phyloP scores from a whole-genome alignment of 768 basidiomycete genomes.

The Lactarius indigo region DNA sequence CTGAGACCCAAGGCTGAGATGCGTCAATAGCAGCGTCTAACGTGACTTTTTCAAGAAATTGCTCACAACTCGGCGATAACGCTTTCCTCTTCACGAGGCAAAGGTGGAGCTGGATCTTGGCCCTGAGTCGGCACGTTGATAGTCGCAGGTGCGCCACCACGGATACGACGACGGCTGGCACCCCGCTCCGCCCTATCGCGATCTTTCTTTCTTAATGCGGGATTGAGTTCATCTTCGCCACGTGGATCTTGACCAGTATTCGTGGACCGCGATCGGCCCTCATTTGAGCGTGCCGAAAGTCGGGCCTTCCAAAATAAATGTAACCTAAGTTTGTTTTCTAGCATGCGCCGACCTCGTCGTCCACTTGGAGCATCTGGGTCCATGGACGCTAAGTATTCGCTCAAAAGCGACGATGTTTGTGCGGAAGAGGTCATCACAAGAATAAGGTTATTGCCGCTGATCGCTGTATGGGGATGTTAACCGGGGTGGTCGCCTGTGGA shows the following conservation, averaged over 20 bases:
- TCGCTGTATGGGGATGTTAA: constrained; percentile 23
- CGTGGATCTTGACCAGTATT: constrained; percentile 27
- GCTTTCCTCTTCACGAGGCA: constrained; percentile 33
- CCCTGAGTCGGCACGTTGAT: constrained; percentile 13
- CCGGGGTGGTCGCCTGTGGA: neutral
- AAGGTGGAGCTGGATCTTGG: neutral
- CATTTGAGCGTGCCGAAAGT: constrained; percentile 37
- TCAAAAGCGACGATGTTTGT: constrained; percentile 66
- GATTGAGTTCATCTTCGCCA: constrained; percentile 48
- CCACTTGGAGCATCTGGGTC: constrained; percentile 56
- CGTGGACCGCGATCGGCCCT: constrained; percentile 32
- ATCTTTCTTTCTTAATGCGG: constrained; percentile 77
- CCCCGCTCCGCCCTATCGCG: constrained; percentile 53
- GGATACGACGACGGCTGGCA: constrained; percentile 65
- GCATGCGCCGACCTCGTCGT: constrained; percentile 67
- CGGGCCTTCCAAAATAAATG: constrained; percentile 84
- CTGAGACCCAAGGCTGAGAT: constrained; percentile 19
- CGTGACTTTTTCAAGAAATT: neutral
- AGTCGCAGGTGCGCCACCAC: constrained; percentile 60
- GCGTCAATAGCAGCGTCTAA: neutral
- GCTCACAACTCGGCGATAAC: constrained; percentile 38
- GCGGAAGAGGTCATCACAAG: constrained; percentile 87
- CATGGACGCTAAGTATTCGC: constrained; percentile 74
- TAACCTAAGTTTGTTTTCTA: constrained; percentile 65
- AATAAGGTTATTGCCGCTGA: constrained; percentile 67